phyloP scores from a whole-genome alignment of 805 yeast genomes.

The Teunomyces tritomae region DNA sequence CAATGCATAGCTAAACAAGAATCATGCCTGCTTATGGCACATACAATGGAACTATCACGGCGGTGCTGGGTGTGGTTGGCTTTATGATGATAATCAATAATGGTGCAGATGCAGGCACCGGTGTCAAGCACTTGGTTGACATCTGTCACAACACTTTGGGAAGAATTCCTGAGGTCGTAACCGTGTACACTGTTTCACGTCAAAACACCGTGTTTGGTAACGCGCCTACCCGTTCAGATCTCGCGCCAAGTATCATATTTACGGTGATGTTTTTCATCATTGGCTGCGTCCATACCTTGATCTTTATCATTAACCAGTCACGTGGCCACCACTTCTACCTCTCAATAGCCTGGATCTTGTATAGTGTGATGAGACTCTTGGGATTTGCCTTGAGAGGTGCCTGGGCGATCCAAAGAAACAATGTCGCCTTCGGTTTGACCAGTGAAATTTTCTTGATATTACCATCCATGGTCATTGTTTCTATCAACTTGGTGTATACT shows the following conservation, averaged over 20 bases:
- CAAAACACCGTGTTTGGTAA: conserved; percentile 14
- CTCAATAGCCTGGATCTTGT: conserved; percentile 10
- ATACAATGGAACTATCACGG: conserved; percentile 3
- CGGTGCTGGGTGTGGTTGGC: conserved; percentile 11
- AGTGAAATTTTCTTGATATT: conserved; percentile 12
- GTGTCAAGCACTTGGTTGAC: conserved; percentile 23
- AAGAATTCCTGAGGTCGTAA: conserved; percentile 4
- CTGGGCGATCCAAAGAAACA: conserved; percentile 9
- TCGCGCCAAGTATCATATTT: conserved; percentile 13
- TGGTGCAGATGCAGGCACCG: conserved; percentile 52
- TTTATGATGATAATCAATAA: conserved; percentile 24
- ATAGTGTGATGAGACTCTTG: conserved; percentile 9
- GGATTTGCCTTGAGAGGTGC: conserved; percentile 12
- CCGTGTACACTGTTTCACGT: conserved; percentile 2
- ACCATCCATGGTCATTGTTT: conserved; percentile 13
- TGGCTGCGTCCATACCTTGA: conserved; percentile 7
- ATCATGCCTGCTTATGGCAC: background rate
- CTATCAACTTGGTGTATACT: conserved; percentile 16
- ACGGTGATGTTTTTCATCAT: conserved; percentile 9
- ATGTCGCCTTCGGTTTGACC: conserved; percentile 11
- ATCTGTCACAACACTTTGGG: conserved; percentile 6
- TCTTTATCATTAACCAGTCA: conserved; percentile 10
- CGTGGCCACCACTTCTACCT: conserved; percentile 16
- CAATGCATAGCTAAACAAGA: background rate
- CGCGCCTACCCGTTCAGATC: conserved; percentile 12